These are phyloP conservation scores for Russula dissimulans DNA, from an alignment of 768 basidiomycete genomes.

Conservation along the genomic window DNA sequence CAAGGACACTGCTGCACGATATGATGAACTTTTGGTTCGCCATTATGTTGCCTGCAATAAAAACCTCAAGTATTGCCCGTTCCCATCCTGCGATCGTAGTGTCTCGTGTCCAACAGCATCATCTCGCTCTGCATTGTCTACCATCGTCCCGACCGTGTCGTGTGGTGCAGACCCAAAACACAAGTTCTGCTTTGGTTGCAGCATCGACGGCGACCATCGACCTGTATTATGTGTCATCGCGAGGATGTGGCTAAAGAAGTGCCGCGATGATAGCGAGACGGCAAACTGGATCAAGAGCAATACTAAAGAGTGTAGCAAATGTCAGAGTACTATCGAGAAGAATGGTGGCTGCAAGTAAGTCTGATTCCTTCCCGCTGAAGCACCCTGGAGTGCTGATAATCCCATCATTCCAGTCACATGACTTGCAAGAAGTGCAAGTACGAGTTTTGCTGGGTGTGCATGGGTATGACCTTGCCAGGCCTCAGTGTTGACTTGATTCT, in stretches of 20 bases:
- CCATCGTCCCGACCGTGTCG: constrained; percentile 79
- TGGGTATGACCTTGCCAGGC: constrained; percentile 46
- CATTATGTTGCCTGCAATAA: constrained; percentile 82
- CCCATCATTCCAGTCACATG: constrained; percentile 69
- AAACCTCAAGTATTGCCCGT: constrained; percentile 89
- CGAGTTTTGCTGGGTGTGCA: constrained; percentile 99
- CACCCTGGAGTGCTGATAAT: constrained; percentile 14
- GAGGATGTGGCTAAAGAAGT: constrained; percentile 94
- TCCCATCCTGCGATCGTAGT: constrained; percentile 90
- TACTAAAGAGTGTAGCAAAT: constrained; percentile 95
- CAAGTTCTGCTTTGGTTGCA: constrained; percentile 92
- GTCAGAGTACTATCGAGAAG: constrained; percentile 98
- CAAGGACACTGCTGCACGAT: constrained; percentile 50
- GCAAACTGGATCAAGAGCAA: constrained; percentile 99
- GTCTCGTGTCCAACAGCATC: constrained; percentile 82
- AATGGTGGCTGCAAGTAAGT: constrained; percentile 99
- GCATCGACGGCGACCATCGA: constrained; percentile 80
- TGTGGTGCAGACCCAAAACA: constrained; percentile 66
- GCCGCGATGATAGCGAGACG: constrained; percentile 94
- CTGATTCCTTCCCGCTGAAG: neutral
- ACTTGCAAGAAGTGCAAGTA: constrained; percentile 99
- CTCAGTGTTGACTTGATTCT: constrained; percentile 29
- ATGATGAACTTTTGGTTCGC: constrained; percentile 80
- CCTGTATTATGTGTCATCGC: constrained; percentile 86
- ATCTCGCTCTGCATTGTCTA: constrained; percentile 60